Evolutionary conservation across 2,329 filamentous ascomycete genomes (phyloP).

Genomic region (Fusarium nelsonii): DNA sequence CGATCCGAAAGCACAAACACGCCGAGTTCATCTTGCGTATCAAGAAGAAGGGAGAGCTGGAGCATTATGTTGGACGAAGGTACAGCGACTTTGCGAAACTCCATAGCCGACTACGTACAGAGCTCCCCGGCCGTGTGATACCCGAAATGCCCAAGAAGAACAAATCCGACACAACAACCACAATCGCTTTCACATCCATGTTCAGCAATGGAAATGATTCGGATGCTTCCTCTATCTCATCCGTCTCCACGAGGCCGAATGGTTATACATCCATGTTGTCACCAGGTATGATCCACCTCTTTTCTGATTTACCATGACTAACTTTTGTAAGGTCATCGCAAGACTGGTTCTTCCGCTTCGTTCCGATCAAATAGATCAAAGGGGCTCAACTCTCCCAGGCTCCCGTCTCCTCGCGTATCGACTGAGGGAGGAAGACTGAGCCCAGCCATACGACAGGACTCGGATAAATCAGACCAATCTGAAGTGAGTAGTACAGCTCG

Average conservation of each 20-base stretch:
- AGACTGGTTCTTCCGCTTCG: slow-evolving; percentile 48
- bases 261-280: slow-evolving; percentile 46
- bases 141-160: slow-evolving; percentile 93
- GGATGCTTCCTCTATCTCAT: slow-evolving; percentile 84
- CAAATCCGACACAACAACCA: slow-evolving; percentile 77
- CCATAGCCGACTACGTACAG: slow-evolving; percentile 81
- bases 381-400: slow-evolving; percentile 48
- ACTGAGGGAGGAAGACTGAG: slow-evolving; percentile 51
- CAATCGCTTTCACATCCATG: slow-evolving; percentile 67
- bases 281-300: slow-evolving; percentile 36
- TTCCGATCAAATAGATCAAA: slow-evolving; percentile 50
- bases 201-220: slow-evolving; percentile 73
- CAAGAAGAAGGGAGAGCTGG: slow-evolving; percentile 79
- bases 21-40: slow-evolving; percentile 93
- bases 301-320: slow-evolving; percentile 5
- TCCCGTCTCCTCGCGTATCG: slow-evolving; percentile 51
- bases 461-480: slow-evolving; percentile 43
- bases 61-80: slow-evolving; percentile 83
- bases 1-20: slow-evolving; percentile 90
- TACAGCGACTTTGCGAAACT: slow-evolving; percentile 90
- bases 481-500: slow-evolving; percentile 40
- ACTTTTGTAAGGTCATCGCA: slow-evolving; percentile 43
- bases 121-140: slow-evolving; percentile 91
- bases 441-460: slow-evolving; percentile 40
- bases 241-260: slow-evolving; percentile 73